These are phyloP conservation scores for Amanita pallidorosea DNA, from an alignment of 768 basidiomycete species.

Conservation along the genomic window DNA sequence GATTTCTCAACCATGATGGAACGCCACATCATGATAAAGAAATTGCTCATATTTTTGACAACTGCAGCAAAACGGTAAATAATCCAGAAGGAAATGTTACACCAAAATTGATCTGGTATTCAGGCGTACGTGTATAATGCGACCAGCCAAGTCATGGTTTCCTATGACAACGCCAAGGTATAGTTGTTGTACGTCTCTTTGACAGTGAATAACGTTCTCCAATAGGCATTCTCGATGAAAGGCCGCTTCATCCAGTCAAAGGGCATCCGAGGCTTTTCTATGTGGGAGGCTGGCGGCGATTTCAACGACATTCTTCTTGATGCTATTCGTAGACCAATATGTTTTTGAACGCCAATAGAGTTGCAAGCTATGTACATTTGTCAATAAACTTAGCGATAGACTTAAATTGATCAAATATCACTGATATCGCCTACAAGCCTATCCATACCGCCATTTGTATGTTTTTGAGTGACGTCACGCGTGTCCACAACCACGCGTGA, in stretches of 20 bases:
- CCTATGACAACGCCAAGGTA: conserved; percentile 35
- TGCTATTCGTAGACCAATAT: conserved; percentile 24
- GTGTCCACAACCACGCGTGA: too few relatives aligned
- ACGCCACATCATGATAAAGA: conserved; percentile 33
- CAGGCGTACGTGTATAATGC: conserved; percentile 37
- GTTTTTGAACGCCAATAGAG: conserved; percentile 14
- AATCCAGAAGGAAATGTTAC: neutral
- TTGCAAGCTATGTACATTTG: conserved; percentile 30
- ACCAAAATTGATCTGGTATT: neutral
- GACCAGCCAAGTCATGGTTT: conserved; percentile 32
- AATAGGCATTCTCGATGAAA: conserved; percentile 36
- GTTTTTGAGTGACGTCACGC: too few relatives aligned
- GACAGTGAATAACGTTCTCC: neutral
- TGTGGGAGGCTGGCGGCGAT: conserved; percentile 70
- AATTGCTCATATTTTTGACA: conserved; percentile 45
- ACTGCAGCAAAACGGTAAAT: conserved; percentile 61
- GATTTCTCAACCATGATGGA: conserved; percentile 42
- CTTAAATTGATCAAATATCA: conserved; percentile 54
- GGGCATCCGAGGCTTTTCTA: conserved; percentile 51
- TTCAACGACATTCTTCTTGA: conserved; percentile 33
- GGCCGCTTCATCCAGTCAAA: conserved; percentile 43
- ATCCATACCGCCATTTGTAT: too few relatives aligned
- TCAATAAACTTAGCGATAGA: conserved; percentile 51
- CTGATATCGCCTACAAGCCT: conserved; percentile 47
- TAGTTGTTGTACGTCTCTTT: neutral